Evolutionary conservation across 768 basidiomycete species (phyloP).

Genomic region (Cubamyces lactineus): DNA sequence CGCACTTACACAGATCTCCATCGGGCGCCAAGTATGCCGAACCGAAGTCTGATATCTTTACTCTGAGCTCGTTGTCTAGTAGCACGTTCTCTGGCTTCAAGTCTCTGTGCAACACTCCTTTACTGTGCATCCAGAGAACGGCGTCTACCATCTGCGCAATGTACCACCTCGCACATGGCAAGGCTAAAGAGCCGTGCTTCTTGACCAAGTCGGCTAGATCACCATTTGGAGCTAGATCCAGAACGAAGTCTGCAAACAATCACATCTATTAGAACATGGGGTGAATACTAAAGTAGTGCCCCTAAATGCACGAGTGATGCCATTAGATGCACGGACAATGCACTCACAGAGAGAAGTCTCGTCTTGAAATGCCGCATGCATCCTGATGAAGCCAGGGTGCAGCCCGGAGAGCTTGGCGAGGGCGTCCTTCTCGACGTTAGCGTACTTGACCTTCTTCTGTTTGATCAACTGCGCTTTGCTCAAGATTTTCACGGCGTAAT

Average conservation of each 20-base stretch:
- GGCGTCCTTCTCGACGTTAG: slow-evolving; percentile 22
- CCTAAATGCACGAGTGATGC: no score
- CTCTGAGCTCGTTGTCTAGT: slow-evolving; percentile 7
- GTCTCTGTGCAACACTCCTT: slow-evolving; percentile 21
- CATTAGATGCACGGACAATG: not conserved
- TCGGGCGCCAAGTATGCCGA: slow-evolving; percentile 18
- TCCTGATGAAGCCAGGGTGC: slow-evolving; percentile 20
- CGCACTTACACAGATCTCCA: slow-evolving; percentile 20
- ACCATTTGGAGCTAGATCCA: slow-evolving; percentile 21
- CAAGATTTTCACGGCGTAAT: slow-evolving; percentile 20
- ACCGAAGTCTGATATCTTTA: slow-evolving; percentile 21
- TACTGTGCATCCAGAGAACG: slow-evolving; percentile 20
- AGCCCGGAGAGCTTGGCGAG: slow-evolving; percentile 20
- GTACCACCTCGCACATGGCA: slow-evolving; percentile 21
- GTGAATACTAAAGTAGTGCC: no score
- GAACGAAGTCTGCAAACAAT: slow-evolving; percentile 13
- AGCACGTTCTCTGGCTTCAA: slow-evolving; percentile 23
- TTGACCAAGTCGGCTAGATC: slow-evolving; percentile 24
- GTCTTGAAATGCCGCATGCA: slow-evolving; percentile 23
- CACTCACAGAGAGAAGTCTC: slow-evolving; percentile 19
- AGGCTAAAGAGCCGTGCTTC: slow-evolving; percentile 19
- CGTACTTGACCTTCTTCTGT: slow-evolving; percentile 25
- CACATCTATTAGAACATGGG: not conserved
- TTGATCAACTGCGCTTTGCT: slow-evolving; percentile 24
- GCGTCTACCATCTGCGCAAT: slow-evolving; percentile 20